Evolutionary conservation across 306 rosid genomes (phyloP), one percentile per base, ranked within the genome.

Genomic region (Quercus aquifolioides): DNA sequence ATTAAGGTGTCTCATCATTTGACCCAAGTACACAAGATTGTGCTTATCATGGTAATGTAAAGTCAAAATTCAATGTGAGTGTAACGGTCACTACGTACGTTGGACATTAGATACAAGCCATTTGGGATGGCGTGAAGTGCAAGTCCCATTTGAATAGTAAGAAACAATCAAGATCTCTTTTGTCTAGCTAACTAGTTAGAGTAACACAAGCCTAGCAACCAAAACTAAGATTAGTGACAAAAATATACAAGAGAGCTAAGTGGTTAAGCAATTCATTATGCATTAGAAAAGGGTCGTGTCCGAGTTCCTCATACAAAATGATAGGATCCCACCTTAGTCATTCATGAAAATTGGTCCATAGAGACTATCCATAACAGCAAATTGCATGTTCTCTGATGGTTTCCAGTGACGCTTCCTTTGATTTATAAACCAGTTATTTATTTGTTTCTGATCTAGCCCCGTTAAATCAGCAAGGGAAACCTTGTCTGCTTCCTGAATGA

Each of bases 371-470:
- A 89, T 79, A 38, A 87, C 78, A 23, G 89, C 89, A 72, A 70
- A 77, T 46, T 88, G 89, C 87, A 92, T 89, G 77, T 80, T 86
- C 73, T 87, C 91, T 0, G 90, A 73, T 56, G 92, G 89, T 77
- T 88, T 91, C 98, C 98, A 93, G 75, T 90, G 98, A 55, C 97
- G 92, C 82, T 93, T 93, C 85, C 98, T 91, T 79, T 91, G 97
- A 76, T 91, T 94, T 76, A 91, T 91, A 75, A 93, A 91, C 98
- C 98, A 93, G 81, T 88, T 91, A 69, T 88, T 91, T 51, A 91
- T 83, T 73, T 93, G 97, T 74, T 93, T 93, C 75, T 80, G 94
- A 55, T 89, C 92, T 46, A 93, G 71, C 15, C 96, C 92, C 14
- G 89, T 94, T 87, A 83, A 68, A 76, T 91, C 89, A 3, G 91